These are phyloP conservation scores for Aspergillus sp. DNA, from an alignment of 2,329 filamentous ascomycete species.

Conservation along the genomic window DNA sequence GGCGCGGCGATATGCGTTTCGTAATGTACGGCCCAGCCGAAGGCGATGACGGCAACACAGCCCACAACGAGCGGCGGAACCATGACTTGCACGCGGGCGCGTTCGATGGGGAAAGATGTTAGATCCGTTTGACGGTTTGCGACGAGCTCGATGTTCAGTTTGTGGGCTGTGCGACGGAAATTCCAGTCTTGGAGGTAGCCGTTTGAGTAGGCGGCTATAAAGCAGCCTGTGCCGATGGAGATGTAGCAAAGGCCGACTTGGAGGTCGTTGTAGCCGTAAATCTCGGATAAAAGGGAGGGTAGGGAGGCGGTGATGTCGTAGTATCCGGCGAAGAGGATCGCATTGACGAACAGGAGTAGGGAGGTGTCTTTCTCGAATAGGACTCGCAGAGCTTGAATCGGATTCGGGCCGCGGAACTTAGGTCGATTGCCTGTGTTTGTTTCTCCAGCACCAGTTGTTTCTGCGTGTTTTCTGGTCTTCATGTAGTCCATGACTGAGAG, in stretches of 20 bases:
- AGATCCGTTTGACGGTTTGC: slow-evolving; percentile 48
- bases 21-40: slow-evolving; percentile 37
- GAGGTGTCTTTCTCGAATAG: slow-evolving; percentile 37
- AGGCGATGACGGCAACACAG: slow-evolving; percentile 27
- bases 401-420: slow-evolving; percentile 28
- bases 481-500: slow-evolving; percentile 21
- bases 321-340: slow-evolving; percentile 48
- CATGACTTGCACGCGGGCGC: slow-evolving; percentile 34
- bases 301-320: slow-evolving; percentile 45
- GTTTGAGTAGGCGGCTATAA: slow-evolving; percentile 40
- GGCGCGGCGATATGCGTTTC: slow-evolving; percentile 33
- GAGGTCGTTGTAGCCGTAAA: slow-evolving; percentile 44
- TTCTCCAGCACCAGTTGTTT: slow-evolving; percentile 12
- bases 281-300: slow-evolving; percentile 27
- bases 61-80: slow-evolving; percentile 33
- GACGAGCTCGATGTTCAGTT: slow-evolving; percentile 48
- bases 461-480: slow-evolving; percentile 8
- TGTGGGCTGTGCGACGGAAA: slow-evolving; percentile 46
- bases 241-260: slow-evolving; percentile 46
- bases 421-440: slow-evolving; percentile 20
- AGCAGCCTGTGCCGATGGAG: slow-evolving; percentile 42
- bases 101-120: slow-evolving; percentile 47
- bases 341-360: slow-evolving; percentile 39
- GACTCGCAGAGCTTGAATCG: slow-evolving; percentile 37
- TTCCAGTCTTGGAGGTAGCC: slow-evolving; percentile 45